Base-by-base conservation (phyloP, 495 filamentous ascomycete genomes). In the Neurospora hispaniola region DNA sequence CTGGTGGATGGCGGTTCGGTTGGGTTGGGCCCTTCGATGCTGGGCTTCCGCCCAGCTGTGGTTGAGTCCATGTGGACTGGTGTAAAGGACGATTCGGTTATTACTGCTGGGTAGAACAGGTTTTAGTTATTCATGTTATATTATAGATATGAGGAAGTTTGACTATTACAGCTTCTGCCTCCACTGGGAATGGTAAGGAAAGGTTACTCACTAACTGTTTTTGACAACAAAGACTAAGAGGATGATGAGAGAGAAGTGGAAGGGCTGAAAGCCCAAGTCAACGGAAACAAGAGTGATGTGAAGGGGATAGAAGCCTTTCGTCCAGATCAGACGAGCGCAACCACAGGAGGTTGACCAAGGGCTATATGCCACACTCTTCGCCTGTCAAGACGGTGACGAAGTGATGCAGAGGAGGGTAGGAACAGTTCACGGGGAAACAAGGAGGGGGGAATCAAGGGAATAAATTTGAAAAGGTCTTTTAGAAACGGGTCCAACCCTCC, bases 1-100 rank as follows among this genome's bases (percentile, higher is more conserved):
- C 12, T 79, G 16, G 84, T 79, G 10, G 84, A 83, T 23, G 78
- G 78, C 4, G 76, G 43, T 9, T 27, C 72, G 18, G 68, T 70
- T 38, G 18, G 43, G 69, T 42, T 40, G 70, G 39, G 20, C 39
- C 68, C 27, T 42, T 71, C 48, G 9, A 62, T 35, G n/a, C 43
- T 54, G 40, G 73, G n/a, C 20, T 71, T 71, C 40, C 40, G 44
- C 46, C 39, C 46, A 35, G 18, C 42, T 42, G 69, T 20, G 69
- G 11, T 11, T 4, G 69, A 35, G 70, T 71, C 73, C 23, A 70
- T 43, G 27, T 66, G 54, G 27, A 4, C 27, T 12, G 23, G 2
- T 31, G 23, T 31, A 16, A 59, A 59, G 23, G 48, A 31, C 5
- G 5, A 16, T 12, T 59, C 23, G 54, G 12, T 62, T 8, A 31